Base-by-base conservation (phyloP, 768 basidiomycete genomes). In the Candolleomyces aberdarensis region DNA sequence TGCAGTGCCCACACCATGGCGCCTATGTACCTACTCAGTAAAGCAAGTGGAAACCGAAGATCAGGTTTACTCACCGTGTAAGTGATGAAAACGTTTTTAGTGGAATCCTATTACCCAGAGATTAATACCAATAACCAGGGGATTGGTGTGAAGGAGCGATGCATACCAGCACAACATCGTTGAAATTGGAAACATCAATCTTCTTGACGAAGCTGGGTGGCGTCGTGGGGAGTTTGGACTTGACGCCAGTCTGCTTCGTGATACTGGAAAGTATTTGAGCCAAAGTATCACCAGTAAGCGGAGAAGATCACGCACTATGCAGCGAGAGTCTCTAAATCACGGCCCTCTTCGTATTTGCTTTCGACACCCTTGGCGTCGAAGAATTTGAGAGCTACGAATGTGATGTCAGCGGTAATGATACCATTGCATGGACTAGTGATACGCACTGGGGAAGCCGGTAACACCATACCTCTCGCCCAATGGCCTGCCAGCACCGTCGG, bases 1-100 rank as follows among this genome's bases (percentile, higher is more conserved):
- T 98, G 84, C 96, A 98, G 80, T 98, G 95, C 32, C 94, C 94
- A 66, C 96, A 96, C 93, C 92, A 89, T 43, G 86, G 85, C 26
- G 90, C 83, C 83, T 84, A n/a, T 26, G n/a, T 64, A 51, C 50
- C 26, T 15, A 57, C 52, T 65, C 58, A 39, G 56, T 40, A 52
- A 51, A 32, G 56, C 60, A 50, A 62, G 47, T n/a, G 39, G 19
- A 54, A 36, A 15, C 41, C 31, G 39, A 10, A 54, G 47, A 43
- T 54, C 65, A 26, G 59, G 59, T 56, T 48, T 8, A 71, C 84
- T 54, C 71, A 83, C 91, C 62, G 89, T 93, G 77, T 91, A 93
- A 0, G 90, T 80, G 50, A 96, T 92, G 22, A 98, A 78, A 48
- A 93, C 92, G 67, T 95, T 85, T 76, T 96, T 96, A 22, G 79